These are phyloP conservation scores for Phytophthora macrochlamydospora DNA, from an alignment of 352 stramenopile species.

Conservation along the genomic window DNA sequence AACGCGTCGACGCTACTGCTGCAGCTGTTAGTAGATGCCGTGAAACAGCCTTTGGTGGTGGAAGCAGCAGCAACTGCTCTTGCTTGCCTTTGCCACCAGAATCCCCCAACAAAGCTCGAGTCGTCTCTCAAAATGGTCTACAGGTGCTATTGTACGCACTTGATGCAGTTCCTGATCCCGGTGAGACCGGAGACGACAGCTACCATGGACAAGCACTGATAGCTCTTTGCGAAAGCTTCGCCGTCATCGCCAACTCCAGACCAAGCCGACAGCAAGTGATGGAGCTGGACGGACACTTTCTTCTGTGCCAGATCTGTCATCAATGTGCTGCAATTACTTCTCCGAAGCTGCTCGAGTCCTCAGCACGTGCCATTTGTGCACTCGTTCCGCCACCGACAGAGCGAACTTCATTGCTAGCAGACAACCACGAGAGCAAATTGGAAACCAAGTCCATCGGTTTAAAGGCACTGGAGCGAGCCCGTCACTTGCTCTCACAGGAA, in stretches of 20 bases:
- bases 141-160: constrained; percentile 74
- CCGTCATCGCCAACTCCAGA: constrained; percentile 49
- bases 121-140: constrained; percentile 67
- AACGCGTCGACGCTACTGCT: constrained; percentile 65
- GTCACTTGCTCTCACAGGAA: constrained; percentile 37
- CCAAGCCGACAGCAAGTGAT: constrained; percentile 53
- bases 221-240: constrained; percentile 56
- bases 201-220: constrained; percentile 46
- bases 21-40: constrained; percentile 66
- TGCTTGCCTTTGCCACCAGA: constrained; percentile 63
- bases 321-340: constrained; percentile 30
- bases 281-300: constrained; percentile 63
- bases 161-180: constrained; percentile 24
- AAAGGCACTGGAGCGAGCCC: constrained; percentile 51
- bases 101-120: constrained; percentile 65
- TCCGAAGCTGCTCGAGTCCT: constrained; percentile 44
- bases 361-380: constrained; percentile 52
- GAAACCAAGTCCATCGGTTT: constrained; percentile 55
- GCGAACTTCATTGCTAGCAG: constrained; percentile 37
- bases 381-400: constrained; percentile 53
- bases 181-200: constrained; percentile 32
- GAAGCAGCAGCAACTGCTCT: constrained; percentile 56
- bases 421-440: constrained; percentile 65
- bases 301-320: constrained; percentile 58
- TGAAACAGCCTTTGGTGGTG: constrained; percentile 39